Evolutionary conservation across 1,284 basidiomycete species (phyloP).

Genomic region (Somion occarium): DNA sequence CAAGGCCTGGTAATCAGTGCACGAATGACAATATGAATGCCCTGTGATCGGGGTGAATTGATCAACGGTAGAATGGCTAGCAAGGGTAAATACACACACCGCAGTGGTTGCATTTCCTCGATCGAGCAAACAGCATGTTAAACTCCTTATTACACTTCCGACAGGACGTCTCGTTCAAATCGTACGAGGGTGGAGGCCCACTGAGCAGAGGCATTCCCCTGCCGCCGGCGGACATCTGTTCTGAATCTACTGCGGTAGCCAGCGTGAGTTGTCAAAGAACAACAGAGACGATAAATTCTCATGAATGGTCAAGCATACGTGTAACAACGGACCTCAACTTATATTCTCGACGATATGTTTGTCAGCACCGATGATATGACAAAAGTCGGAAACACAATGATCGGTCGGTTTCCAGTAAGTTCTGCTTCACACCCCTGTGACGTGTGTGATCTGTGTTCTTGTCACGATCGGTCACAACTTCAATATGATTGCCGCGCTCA

Average conservation of each 20-base stretch:
- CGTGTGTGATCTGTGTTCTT: too few relatives aligned
- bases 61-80: not conserved
- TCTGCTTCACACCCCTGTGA: too few relatives aligned
- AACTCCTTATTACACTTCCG: conserved; percentile 76
- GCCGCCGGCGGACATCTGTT: not conserved
- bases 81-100: conserved; percentile 38
- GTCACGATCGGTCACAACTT: too few relatives aligned
- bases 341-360: too few relatives aligned
- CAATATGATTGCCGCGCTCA: too few relatives aligned
- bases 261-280: too few relatives aligned
- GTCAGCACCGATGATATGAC: conserved; percentile 50
- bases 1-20: conserved; percentile 69
- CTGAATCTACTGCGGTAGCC: too few relatives aligned
- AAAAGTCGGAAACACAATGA: conserved; percentile 35
- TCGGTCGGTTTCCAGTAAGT: too few relatives aligned
- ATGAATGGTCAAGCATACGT: too few relatives aligned
- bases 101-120: conserved; percentile 70
- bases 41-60: conserved; percentile 36
- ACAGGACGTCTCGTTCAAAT: conserved; percentile 43
- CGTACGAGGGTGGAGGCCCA: conserved; percentile 45
- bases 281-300: too few relatives aligned
- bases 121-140: conserved; percentile 57
- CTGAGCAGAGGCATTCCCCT: conserved; percentile 67
- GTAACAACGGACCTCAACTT: too few relatives aligned
- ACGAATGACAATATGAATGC: conserved; percentile 65